Conservation (phyloP, 225 moss, liverwort and hornwort genomes). For the Physcomitrellopsis africana region DNA sequence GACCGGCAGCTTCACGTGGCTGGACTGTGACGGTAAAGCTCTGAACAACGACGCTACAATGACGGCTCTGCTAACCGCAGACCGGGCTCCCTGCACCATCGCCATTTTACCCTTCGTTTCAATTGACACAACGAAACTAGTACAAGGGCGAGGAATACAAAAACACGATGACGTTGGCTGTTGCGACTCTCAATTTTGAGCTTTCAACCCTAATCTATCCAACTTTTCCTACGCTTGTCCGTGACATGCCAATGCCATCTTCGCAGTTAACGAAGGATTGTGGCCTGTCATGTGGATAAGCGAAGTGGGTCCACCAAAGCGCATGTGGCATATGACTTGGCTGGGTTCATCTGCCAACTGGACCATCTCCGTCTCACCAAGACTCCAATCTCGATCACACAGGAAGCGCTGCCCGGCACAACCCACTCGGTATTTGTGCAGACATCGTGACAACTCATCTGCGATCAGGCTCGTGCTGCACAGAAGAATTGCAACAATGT, state of each 20-base stretch:
- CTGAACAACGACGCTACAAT: constrained; percentile 33
- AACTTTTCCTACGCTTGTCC: neutral
- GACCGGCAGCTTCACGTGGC: constrained; percentile 13
- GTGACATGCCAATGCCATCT: neutral
- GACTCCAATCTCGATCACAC: neutral
- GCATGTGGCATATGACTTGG: constrained; percentile 22
- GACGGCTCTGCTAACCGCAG: constrained; percentile 32
- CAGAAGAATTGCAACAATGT: too few relatives aligned
- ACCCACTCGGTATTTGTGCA: too few relatives aligned
- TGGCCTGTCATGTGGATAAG: constrained; percentile 21
- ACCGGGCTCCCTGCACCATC: constrained; percentile 47
- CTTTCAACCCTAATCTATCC: constrained; percentile 22
- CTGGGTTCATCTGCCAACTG: constrained; percentile 21
- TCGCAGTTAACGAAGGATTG: neutral
- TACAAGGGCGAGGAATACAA: neutral
- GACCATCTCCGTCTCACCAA: neutral
- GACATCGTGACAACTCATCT: too few relatives aligned
- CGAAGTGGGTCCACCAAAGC: constrained; percentile 13
- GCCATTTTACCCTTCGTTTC: constrained; percentile 33
- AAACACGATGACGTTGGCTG: neutral
- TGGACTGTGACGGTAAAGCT: constrained; percentile 33
- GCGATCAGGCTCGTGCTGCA: too few relatives aligned
- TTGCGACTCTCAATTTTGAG: neutral
- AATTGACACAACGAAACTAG: neutral
- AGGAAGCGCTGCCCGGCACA: too few relatives aligned